A percentile compares a stretch with the other conserved stretches of the same genome.
These are phyloP conservation scores for Lachancea lanzarotensis DNA, from an alignment of 805 yeast genomes.

Conservation along the genomic window DNA sequence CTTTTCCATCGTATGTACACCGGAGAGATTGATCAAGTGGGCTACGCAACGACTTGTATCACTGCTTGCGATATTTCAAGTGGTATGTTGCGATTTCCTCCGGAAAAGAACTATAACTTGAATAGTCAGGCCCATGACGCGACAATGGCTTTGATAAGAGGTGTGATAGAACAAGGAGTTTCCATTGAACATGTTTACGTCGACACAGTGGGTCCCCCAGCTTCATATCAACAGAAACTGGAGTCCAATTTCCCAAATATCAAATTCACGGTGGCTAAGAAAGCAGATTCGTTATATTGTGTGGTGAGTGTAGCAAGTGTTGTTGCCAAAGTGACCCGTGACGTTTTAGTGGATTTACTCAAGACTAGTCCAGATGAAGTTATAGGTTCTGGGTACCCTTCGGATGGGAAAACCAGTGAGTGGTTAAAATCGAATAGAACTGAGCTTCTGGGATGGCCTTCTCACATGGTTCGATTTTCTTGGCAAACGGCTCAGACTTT, in stretches of 20 bases:
- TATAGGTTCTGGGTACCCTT: constrained; percentile 91
- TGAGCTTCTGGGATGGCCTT: constrained; percentile 80
- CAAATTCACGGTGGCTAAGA: constrained; percentile 78
- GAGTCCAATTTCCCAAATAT: constrained; percentile 60
- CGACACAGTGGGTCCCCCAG: constrained; percentile 97
- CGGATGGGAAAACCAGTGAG: constrained; percentile 76
- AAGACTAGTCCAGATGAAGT: constrained; percentile 27
- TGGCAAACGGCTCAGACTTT: constrained; percentile 91
- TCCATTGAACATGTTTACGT: constrained; percentile 68
- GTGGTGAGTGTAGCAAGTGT: constrained; percentile 92
- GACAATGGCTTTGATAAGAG: constrained; percentile 71
- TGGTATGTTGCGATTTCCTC: constrained; percentile 73
- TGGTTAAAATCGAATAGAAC: constrained; percentile 68
- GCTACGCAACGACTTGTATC: constrained; percentile 83
- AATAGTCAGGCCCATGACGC: constrained; percentile 97
- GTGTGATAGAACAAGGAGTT: constrained; percentile 55
- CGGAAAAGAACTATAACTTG: constrained; percentile 50
- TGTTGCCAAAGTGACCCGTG: constrained; percentile 95
- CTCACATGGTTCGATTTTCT: constrained; percentile 67
- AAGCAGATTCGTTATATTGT: constrained; percentile 90
- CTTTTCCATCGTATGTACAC: constrained; percentile 54
- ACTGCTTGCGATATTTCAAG: constrained; percentile 81
- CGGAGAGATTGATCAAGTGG: constrained; percentile 53
- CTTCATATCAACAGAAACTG: constrained; percentile 69
- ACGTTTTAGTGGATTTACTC: constrained; percentile 37